Base-by-base conservation (phyloP, 2,329 filamentous ascomycete genomes). In the Phyllosticta citriasiana region DNA sequence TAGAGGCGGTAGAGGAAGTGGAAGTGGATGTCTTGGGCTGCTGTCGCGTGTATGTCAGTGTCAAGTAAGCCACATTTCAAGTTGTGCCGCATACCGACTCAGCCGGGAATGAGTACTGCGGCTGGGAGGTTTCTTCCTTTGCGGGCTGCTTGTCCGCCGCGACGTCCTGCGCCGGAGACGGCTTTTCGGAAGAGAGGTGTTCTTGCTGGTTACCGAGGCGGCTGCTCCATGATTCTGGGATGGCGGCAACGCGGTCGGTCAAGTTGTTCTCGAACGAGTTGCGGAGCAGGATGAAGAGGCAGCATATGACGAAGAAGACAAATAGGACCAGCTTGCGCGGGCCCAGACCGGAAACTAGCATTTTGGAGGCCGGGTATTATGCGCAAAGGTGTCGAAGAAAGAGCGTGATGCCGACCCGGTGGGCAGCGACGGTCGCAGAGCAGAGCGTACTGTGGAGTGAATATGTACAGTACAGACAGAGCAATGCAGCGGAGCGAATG, bases 261-360 rank as follows among this genome's bases (percentile, higher is more conserved):
- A 57, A 33, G 35, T 57, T 54, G 55, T 57, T 58, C 22, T 52
- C 6, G 27, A 53, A 59, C 26, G 61, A 59, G 57, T 53, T 62
- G 61, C 61, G 61, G 52, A 62, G 57, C 26, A 54, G 40, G 35
- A 62, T 27, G 40, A 62, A 56, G 52, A 62, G 61, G 30, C 55
- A 33, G 40, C 61, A 59, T 10, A 72, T 59, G 65, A 40, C 53
- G 57, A 57, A 22, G 61, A 57, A 52, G 57, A 62, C 52, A 33
- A 59, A 52, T 47, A 62, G 56, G 61, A 59, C 57, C 61, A 62
- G 61, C 61, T 59, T 62, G 57, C 61, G 61, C 57, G 61, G 61
- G 33, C 60, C 60, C 51, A 62, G 55, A 50, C 55, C 60, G 51
- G 60, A 58, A 50, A 62, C 55, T n/a, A 62, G 60, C 60, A 62